Base-by-base conservation (phyloP, 352 stramenopile genomes). In the Plasmopara viticola region DNA sequence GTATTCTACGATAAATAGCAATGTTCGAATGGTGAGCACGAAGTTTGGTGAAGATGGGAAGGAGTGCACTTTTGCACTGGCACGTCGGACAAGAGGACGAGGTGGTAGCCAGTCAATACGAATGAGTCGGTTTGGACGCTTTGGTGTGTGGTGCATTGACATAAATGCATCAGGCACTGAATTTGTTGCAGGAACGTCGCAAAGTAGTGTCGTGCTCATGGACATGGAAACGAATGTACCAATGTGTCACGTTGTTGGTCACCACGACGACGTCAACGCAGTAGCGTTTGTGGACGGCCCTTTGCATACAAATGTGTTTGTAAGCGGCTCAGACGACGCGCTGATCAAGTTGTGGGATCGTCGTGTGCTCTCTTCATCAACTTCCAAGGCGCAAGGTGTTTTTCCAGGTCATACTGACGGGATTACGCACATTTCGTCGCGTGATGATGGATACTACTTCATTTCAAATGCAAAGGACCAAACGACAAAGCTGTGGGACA, bases 381-480 rank as follows among this genome's bases (percentile, higher is more conserved):
- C 86, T 40, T 74, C 78, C 6, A 82, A 73, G 53, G 74, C 84
- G 0, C 80, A 91, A 46, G 81, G 84, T 2, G 79, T 94, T 4
- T 94, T 94, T 28, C 74, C 78, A 0, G 84, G 84, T 10, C 84
- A 94, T 45, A 86, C 78, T n/a, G 84, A 94, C 46, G 84, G 84
- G 4, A 53, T 94, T 41, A 91, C 80, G 25, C 70, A 91, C 59
- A 79, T 94, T 53, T 84, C 78, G 9, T 89, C 84, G 20, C 74
- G 81, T 13, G 80, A 91, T 56, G 84, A 94, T 58, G 84, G 80
- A 4, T 89, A 88, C 62, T 94, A 94, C 49, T 94, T 94, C 47
- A 66, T 94, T 20, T 94, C 83, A n/a, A 94, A 94, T 62, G 66
- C 78, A 0, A 94, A 94, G 46, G 83, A 94, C 48, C 84, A 91